These are phyloP conservation scores for Trichoderma erinaceum DNA, from an alignment of 495 filamentous ascomycete species.

Conservation along the genomic window DNA sequence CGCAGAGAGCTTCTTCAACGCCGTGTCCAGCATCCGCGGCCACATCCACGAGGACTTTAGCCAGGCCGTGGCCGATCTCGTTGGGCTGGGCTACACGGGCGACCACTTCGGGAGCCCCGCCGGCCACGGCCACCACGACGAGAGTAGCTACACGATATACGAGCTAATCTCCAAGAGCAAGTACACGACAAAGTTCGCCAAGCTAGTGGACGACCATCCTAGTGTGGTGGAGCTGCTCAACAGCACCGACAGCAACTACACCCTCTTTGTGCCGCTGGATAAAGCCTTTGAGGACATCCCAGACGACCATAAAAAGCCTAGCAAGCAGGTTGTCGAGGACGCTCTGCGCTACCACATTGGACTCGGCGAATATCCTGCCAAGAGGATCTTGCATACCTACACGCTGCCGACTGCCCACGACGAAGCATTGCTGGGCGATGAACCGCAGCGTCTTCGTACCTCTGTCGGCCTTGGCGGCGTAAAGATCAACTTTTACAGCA, in stretches of 20 bases:
- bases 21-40: not conserved
- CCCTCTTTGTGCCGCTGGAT: constrained; percentile 70
- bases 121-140: constrained; percentile 9
- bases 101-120: constrained; percentile 18
- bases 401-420: constrained; percentile 61
- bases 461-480: constrained; percentile 52
- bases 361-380: constrained; percentile 51
- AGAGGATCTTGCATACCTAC: constrained; percentile 51
- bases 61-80: constrained; percentile 11
- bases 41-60: constrained; percentile 13
- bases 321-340: constrained; percentile 57
- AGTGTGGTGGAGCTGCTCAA: constrained; percentile 67
- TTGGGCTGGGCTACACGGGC: constrained; percentile 23
- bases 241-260: constrained; percentile 61
- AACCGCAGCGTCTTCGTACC: constrained; percentile 63
- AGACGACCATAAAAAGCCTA: constrained; percentile 44
- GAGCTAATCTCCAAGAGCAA: constrained; percentile 63
- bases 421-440: constrained; percentile 46
- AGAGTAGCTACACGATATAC: constrained; percentile 62
- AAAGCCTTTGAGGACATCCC: constrained; percentile 63
- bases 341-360: constrained; percentile 67
- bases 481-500: constrained; percentile 64
- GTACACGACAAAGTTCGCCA: constrained; percentile 66
- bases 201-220: constrained; percentile 58
- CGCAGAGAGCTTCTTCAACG: not conserved